Evolutionary conservation across 2,329 filamentous ascomycete species (phyloP).

Genomic region (Ophiostoma triangulosporum): DNA sequence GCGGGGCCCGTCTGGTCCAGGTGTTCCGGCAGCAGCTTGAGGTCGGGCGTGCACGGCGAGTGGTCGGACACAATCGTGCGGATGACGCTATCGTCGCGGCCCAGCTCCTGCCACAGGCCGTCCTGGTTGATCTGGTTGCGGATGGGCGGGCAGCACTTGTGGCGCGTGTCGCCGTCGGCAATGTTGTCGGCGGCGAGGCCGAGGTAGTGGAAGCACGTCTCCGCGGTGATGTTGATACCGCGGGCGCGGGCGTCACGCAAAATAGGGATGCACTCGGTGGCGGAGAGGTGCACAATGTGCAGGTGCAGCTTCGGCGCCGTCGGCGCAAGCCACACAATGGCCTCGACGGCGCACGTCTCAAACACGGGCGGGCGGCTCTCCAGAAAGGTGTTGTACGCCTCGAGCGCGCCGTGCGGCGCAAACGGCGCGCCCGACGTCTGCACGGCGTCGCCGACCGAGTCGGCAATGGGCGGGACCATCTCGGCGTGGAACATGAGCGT

Average conservation of each 20-base stretch:
- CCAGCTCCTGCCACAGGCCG: constrained; percentile 72
- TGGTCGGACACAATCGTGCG: constrained; percentile 89
- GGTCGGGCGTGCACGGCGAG: constrained; percentile 85
- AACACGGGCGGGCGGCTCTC: constrained; percentile 79
- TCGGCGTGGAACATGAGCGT: constrained; percentile 99
- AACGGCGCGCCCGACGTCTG: constrained; percentile 56
- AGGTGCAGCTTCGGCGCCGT: constrained; percentile 70
- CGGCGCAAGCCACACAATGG: constrained; percentile 71
- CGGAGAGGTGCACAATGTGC: constrained; percentile 88
- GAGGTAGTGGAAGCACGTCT: constrained; percentile 93
- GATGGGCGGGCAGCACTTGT: constrained; percentile 94
- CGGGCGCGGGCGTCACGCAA: constrained; percentile 56
- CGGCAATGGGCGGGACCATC: constrained; percentile 81
- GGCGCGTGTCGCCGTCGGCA: constrained; percentile 70
- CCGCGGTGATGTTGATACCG: constrained; percentile 78
- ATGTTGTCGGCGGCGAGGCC: constrained; percentile 73
- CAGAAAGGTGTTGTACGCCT: constrained; percentile 79
- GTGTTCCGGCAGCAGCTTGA: constrained; percentile 71
- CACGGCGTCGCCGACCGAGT: constrained; percentile 63
- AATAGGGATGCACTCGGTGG: constrained; percentile 75
- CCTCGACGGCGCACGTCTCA: constrained; percentile 78
- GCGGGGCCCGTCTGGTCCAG: constrained; percentile 24
- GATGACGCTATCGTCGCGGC: constrained; percentile 60
- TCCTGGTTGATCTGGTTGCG: constrained; percentile 71
- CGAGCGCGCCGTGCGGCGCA: constrained; percentile 56